Percentiles rank a stretch among this genome's conserved stretches.
These are phyloP conservation scores for Pythium sukuiense DNA, from an alignment of 352 stramenopile species.

Conservation along the genomic window DNA sequence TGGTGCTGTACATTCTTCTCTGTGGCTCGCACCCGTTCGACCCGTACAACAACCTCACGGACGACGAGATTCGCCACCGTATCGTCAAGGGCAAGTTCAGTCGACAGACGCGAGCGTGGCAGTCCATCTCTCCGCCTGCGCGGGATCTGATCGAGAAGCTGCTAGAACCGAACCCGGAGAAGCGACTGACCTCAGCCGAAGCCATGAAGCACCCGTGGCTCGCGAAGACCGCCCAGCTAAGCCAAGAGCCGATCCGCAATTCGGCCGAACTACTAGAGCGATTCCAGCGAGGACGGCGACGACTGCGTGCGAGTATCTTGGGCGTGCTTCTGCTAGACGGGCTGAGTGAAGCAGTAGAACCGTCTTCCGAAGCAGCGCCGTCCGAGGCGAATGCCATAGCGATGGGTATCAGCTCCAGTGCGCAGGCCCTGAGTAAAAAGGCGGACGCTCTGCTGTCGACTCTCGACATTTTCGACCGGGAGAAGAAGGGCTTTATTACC, in stretches of 20 bases:
- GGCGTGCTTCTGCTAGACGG: conserved; percentile 69
- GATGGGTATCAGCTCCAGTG: conserved; percentile 73
- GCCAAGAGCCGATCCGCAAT: conserved; percentile 56
- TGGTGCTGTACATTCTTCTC: conserved; percentile 85
- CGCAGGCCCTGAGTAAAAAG: conserved; percentile 67
- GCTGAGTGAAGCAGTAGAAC: conserved; percentile 43
- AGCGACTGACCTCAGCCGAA: conserved; percentile 63
- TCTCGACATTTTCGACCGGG: conserved; percentile 73
- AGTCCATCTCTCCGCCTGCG: conserved; percentile 60
- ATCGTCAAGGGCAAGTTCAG: conserved; percentile 82
- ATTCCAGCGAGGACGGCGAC: conserved; percentile 77
- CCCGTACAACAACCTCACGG: conserved; percentile 82
- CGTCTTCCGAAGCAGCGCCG: background rate
- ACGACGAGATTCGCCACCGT: conserved; percentile 81
- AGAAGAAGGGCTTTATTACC: conserved; percentile 82
- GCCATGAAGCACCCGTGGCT: conserved; percentile 78
- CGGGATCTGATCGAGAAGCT: conserved; percentile 75
- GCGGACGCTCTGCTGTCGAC: conserved; percentile 66
- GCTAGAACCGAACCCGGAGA: conserved; percentile 59
- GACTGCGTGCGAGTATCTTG: conserved; percentile 76
- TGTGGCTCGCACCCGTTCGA: conserved; percentile 85
- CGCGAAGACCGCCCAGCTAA: conserved; percentile 50
- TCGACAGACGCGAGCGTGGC: conserved; percentile 69
- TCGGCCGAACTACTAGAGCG: conserved; percentile 71
- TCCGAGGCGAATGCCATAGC: conserved; percentile 33